Conservation (phyloP, 768 basidiomycete genomes). For the Pleurotus citrinopileatus region DNA sequence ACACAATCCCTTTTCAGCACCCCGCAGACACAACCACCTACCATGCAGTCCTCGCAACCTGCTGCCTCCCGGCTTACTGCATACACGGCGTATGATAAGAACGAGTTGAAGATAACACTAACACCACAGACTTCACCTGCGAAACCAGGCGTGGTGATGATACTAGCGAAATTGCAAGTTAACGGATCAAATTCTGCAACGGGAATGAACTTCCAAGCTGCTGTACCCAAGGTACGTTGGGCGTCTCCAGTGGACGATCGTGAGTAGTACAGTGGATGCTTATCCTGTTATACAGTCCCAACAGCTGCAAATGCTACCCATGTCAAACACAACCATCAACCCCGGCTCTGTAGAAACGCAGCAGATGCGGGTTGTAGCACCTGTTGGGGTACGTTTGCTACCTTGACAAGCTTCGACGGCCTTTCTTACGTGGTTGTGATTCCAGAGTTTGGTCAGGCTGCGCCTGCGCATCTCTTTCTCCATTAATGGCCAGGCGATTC, state of each 20-base stretch:
- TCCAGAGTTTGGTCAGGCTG: slow-evolving; percentile 77
- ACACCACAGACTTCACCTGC: slow-evolving; percentile 81
- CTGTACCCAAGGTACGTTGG: slow-evolving; percentile 10
- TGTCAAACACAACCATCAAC: slow-evolving; percentile 80
- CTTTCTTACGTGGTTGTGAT: background rate
- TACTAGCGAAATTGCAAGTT: slow-evolving; percentile 84
- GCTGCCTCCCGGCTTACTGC: slow-evolving; percentile 55
- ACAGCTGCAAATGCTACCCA: slow-evolving; percentile 96
- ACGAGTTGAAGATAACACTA: slow-evolving; percentile 83
- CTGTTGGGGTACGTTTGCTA: slow-evolving; percentile 67
- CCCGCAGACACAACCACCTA: slow-evolving; percentile 35
- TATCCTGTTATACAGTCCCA: slow-evolving; percentile 64
- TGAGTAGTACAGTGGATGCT: slow-evolving; percentile 1
- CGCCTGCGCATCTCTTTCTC: slow-evolving; percentile 81
- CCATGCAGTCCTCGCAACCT: slow-evolving; percentile 32
- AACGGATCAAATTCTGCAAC: slow-evolving; percentile 48
- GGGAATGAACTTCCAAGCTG: slow-evolving; percentile 91
- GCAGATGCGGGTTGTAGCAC: slow-evolving; percentile 90
- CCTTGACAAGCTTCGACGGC: slow-evolving; percentile 9
- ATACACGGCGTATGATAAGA: slow-evolving; percentile 91
- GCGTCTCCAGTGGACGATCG: background rate
- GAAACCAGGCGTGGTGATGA: slow-evolving; percentile 88
- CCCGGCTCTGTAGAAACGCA: slow-evolving; percentile 88
- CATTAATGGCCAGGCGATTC: slow-evolving; percentile 63
- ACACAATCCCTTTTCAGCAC: slow-evolving; percentile 31